Evolutionary conservation across 176 grass and related monocot species (phyloP).

Genomic region (Ensete glaucum): DNA sequence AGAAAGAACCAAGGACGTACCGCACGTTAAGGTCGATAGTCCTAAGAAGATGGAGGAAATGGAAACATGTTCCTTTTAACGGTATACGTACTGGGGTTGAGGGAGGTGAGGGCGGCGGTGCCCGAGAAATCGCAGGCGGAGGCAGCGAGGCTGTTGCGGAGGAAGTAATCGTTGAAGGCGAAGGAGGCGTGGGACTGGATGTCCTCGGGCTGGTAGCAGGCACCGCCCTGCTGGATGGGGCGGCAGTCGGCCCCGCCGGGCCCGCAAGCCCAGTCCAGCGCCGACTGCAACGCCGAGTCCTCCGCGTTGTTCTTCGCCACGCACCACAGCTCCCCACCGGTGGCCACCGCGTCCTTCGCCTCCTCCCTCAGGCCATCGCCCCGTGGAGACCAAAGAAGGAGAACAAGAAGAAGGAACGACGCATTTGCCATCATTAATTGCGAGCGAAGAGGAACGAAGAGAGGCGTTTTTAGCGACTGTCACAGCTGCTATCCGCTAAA

Average conservation of each 20-base stretch:
- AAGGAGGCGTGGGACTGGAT: constrained; percentile 53
- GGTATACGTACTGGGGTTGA: constrained; percentile 41
- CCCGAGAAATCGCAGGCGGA: constrained; percentile 58
- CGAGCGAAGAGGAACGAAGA: no score
- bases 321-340: constrained; percentile 48
- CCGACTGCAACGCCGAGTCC: constrained; percentile 51
- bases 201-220: constrained; percentile 50
- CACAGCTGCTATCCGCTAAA: no score
- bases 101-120: constrained; percentile 55
- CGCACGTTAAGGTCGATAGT: neutral
- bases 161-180: constrained; percentile 72
- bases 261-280: constrained; percentile 59
- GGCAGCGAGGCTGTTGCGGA: constrained; percentile 36
- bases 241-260: constrained; percentile 50
- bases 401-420: neutral
- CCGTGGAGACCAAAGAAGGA: neutral
- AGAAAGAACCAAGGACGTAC: neutral
- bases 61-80: neutral
- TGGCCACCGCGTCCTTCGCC: neutral
- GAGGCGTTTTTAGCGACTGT: no score
- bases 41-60: neutral
- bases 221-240: constrained; percentile 52
- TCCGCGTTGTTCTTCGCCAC: constrained; percentile 76
- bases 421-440: constrained; percentile 5
- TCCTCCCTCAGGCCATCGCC: neutral